Base-by-base conservation (phyloP, 2,329 filamentous ascomycete species). In the Paracorniculantispora psalliotae region DNA sequence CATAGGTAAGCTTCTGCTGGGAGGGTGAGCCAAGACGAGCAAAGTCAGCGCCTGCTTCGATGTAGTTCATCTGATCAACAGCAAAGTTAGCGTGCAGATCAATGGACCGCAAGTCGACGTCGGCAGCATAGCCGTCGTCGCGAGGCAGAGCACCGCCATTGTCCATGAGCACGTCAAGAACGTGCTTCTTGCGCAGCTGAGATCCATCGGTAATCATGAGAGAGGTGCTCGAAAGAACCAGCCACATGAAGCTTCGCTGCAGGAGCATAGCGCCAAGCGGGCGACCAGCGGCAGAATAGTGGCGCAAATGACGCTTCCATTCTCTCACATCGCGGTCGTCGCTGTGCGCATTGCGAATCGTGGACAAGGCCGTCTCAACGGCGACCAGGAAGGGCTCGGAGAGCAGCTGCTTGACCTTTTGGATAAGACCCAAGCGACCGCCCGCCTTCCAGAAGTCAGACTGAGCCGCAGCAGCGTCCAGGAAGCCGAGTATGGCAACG, bases 31-130 rank as follows among this genome's bases (percentile, higher is more conserved):
- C 90, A 60, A 97, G 83, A 2, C 71, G 70, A 46, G 96, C 79
- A 71, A 96, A 97, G 72, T 97, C 94, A 1, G 91, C 88, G 61
- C 90, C 90, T 51, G 92, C 91, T 64, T 97, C 92, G 21, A 99
- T 79, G 53, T 92, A 84, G 65, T 87, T 86, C 79, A 97, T 91
- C 69, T 96, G 89, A 62, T 96, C 89, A 12, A 85, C 80, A 35
- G 92, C 87, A 63, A 96, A 84, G 49, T 83, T 83, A 1, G 90
- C 85, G 63, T 94, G 83, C 10, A 79, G 77, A 63, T 87, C 83
- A 41, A 89, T 75, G 0, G 81, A 84, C 48, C 73, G 76, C 59
- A 79, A 78, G 62, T 87, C 81, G 4, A 75, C 77, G 55, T 86
- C 81, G 1, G 73, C 71, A 52, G 73, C 74, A 47, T 68, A 72